Percentiles rank a stretch among this genome's conserved stretches.
phyloP scores from a whole-genome alignment of 2,329 filamentous ascomycete species.

The Cladosporium sp. region DNA sequence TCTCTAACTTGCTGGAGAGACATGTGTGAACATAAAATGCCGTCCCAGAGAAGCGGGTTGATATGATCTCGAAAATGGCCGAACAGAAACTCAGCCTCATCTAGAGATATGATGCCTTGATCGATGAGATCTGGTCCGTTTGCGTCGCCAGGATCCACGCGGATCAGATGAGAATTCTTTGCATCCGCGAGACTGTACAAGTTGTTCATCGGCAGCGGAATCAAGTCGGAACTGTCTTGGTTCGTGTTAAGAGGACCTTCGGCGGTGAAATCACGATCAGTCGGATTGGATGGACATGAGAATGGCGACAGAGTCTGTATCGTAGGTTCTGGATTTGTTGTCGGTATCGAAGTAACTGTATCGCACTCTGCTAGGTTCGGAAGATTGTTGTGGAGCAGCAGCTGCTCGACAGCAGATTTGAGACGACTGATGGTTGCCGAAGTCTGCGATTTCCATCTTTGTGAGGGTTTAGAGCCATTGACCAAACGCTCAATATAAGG shows the following conservation, averaged over 20 bases:
- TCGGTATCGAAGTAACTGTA: not conserved
- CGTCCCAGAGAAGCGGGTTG: conserved; percentile 12
- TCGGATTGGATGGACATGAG: not conserved
- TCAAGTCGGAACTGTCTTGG: conserved; percentile 3
- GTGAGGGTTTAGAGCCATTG: not conserved
- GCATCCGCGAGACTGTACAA: conserved; percentile 1
- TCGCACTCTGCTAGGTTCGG: not conserved
- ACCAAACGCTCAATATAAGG: not conserved
- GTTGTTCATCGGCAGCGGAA: conserved; percentile 4
- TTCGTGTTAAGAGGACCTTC: not conserved
- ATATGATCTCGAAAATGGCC: conserved; percentile 3
- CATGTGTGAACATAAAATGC: not conserved
- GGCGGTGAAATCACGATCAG: conserved; percentile 7
- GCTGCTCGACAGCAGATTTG: conserved; percentile 3
- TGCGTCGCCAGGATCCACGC: conserved; percentile 4
- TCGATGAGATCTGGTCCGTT: conserved; percentile 8
- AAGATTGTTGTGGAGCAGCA: conserved; percentile 5
- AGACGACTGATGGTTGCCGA: not conserved
- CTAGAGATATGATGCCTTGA: not conserved
- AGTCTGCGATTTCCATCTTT: conserved; percentile 3
- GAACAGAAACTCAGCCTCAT: not conserved
- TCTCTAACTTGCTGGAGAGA: not conserved
- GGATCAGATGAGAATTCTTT: conserved; percentile 10
- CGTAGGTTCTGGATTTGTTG: not conserved
- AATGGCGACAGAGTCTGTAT: conserved; percentile 5